Base-by-base conservation (phyloP, 257 asterid genomes). In the Anisodus acutangulus region DNA sequence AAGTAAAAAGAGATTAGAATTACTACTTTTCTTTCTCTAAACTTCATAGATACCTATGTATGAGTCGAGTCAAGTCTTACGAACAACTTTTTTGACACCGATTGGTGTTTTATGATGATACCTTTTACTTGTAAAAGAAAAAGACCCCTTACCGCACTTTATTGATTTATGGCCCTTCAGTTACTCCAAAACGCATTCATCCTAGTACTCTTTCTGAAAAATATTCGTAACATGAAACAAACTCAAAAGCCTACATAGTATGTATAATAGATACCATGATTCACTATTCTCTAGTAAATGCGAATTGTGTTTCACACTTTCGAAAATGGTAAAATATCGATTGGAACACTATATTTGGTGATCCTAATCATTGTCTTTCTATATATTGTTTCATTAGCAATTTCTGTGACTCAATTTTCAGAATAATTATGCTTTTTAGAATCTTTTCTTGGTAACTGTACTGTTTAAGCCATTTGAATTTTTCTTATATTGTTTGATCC, bases 391-490 rank as follows among this genome's bases (percentile, higher is more conserved):
- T 26, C 10, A 69, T 69, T 69, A 39, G 54, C 35, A 5, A 41
- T 69, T 68, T 66, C n/a, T 69, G 78, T 4, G 54, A 41, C 31
- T 69, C 78, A 69, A 41, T 22, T 16, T 69, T 69, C 26, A 69
- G 35, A 17, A 16, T 26, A 69, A 16, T 54, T 16, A 69, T 69
- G 8, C 41, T 69, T 45, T 69, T 69, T 8, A 41, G 8, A 9
- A 69, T 69, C 53, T 69, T 69, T 39, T 69, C 54, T 41, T 16
- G 16, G 54, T 69, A 68, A 51, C 11, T 37, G 54, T 69, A 41
- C 78, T 39, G 53, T 69, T 39, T 0, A 9, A 69, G 47, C 47
- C 31, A 39, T 39, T 16, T 69, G 53, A 8, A 69, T 39, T 69
- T 39, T 26, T 53, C 49, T 69, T 51, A 51, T 39, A 69, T 16